Conservation (phyloP, 129 eudicot species). For the Helianthus tuberosus region DNA sequence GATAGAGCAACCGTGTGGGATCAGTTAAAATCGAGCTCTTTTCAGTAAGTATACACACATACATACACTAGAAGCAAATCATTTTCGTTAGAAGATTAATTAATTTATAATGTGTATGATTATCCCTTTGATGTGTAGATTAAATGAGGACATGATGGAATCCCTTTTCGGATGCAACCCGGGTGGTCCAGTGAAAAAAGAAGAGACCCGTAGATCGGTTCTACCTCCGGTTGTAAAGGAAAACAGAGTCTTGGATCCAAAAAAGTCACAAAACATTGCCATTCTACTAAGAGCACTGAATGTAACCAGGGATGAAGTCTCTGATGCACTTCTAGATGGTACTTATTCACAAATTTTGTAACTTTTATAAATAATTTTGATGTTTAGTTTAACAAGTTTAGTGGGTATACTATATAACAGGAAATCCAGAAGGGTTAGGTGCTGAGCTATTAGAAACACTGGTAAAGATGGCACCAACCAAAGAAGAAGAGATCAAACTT, state of each 20-base stretch:
- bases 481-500: constrained; percentile 95
- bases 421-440: constrained; percentile 86
- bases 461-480: constrained; percentile 99
- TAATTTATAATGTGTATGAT: constrained; percentile 4
- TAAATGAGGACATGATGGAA: constrained; percentile 96
- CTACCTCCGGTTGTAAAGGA: constrained; percentile 69
- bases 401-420: constrained; percentile 46
- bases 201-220: constrained; percentile 54
- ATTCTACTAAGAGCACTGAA: constrained; percentile 83
- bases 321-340: constrained; percentile 96
- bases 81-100: background rate
- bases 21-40: constrained; percentile 91
- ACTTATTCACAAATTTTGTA: constrained; percentile 25
- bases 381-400: constrained; percentile 1
- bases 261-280: constrained; percentile 97
- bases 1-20: constrained; percentile 98
- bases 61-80: background rate
- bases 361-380: background rate
- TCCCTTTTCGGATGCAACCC: constrained; percentile 78
- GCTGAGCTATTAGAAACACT: constrained; percentile 90
- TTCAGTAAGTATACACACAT: constrained; percentile 67
- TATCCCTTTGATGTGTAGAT: constrained; percentile 42
- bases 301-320: constrained; percentile 89
- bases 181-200: constrained; percentile 48
- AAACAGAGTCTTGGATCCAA: constrained; percentile 90